A percentile compares a stretch with the other conserved stretches of the same genome.
Evolutionary conservation across 2,329 filamentous ascomycete species (phyloP).

Genomic region (Rosellinia necatrix): DNA sequence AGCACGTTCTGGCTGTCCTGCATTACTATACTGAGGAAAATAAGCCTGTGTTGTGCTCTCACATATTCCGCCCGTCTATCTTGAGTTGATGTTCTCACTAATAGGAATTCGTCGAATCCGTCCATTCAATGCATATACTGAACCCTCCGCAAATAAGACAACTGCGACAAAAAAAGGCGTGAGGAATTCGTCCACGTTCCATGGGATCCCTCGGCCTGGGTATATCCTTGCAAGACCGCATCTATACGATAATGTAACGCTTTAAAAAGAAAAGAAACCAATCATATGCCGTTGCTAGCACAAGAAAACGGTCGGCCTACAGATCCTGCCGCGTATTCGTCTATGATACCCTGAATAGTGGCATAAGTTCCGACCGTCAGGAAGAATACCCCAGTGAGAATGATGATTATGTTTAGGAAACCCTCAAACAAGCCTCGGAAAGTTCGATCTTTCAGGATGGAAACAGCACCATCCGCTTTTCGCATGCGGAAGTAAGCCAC

Average conservation of each 20-base stretch:
- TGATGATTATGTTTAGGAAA: slow-evolving; percentile 73
- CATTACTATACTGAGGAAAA: slow-evolving; percentile 29
- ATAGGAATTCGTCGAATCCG: not conserved
- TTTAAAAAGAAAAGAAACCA: slow-evolving; percentile 7
- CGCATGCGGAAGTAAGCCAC: slow-evolving; percentile 81
- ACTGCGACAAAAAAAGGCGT: not conserved
- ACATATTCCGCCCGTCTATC: slow-evolving; percentile 2
- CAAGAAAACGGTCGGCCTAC: slow-evolving; percentile 80
- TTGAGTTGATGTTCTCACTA: not conserved
- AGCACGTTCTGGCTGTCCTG: not conserved
- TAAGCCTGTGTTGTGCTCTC: not conserved
- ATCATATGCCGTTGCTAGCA: slow-evolving; percentile 65
- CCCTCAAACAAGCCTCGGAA: slow-evolving; percentile 59
- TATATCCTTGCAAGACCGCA: slow-evolving; percentile 31
- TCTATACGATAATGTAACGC: slow-evolving; percentile 9
- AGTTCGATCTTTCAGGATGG: slow-evolving; percentile 57
- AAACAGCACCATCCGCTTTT: slow-evolving; percentile 61
- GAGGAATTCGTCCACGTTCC: slow-evolving; percentile 1
- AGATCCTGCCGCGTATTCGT: slow-evolving; percentile 66
- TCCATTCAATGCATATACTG: slow-evolving; percentile 10
- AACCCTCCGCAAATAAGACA: not conserved
- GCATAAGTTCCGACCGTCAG: slow-evolving; percentile 81
- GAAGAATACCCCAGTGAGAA: slow-evolving; percentile 78
- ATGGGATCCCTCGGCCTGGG: slow-evolving; percentile 24
- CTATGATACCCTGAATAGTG: slow-evolving; percentile 73